These are phyloP conservation scores for Hawksworthiomyces lignivorus DNA, from an alignment of 2,329 filamentous ascomycete species.

Conservation along the genomic window DNA sequence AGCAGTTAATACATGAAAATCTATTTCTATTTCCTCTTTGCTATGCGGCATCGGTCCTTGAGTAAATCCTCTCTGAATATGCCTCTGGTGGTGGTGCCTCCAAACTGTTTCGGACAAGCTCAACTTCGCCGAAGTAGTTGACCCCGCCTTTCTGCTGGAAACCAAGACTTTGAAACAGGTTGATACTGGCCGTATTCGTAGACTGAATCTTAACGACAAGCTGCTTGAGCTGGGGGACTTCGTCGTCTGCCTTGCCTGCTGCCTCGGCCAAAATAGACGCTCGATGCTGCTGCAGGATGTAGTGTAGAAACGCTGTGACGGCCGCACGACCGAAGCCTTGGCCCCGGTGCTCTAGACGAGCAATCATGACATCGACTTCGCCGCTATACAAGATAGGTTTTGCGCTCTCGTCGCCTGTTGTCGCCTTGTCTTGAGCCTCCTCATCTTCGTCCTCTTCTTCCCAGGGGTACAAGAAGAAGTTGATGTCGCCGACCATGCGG, in stretches of 20 bases:
- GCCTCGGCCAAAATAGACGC: conserved; percentile 49
- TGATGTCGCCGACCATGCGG: conserved; percentile 66
- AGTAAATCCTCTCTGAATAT: conserved; percentile 12
- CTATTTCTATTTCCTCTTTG: neutral
- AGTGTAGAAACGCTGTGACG: conserved; percentile 61
- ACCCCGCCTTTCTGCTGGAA: conserved; percentile 44
- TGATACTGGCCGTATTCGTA: conserved; percentile 43
- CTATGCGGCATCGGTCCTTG: neutral
- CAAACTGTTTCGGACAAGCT: conserved; percentile 31
- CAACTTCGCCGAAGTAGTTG: conserved; percentile 55
- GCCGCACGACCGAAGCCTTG: conserved; percentile 59
- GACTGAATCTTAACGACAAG: conserved; percentile 43
- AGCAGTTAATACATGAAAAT: neutral
- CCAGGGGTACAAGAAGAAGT: conserved; percentile 65
- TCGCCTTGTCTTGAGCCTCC: conserved; percentile 39
- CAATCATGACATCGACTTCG: conserved; percentile 86
- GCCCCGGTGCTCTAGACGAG: conserved; percentile 46
- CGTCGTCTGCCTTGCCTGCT: conserved; percentile 1
- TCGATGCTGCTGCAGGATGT: conserved; percentile 47
- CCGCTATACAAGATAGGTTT: conserved; percentile 38
- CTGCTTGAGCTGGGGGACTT: conserved; percentile 16
- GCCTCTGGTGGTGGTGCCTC: conserved; percentile 3
- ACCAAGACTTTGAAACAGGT: conserved; percentile 43
- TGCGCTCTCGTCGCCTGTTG: conserved; percentile 14
- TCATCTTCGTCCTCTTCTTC: conserved; percentile 40